phyloP scores from a whole-genome alignment of 1,284 basidiomycete genomes.

The Filobasidium uniguttulatum region DNA sequence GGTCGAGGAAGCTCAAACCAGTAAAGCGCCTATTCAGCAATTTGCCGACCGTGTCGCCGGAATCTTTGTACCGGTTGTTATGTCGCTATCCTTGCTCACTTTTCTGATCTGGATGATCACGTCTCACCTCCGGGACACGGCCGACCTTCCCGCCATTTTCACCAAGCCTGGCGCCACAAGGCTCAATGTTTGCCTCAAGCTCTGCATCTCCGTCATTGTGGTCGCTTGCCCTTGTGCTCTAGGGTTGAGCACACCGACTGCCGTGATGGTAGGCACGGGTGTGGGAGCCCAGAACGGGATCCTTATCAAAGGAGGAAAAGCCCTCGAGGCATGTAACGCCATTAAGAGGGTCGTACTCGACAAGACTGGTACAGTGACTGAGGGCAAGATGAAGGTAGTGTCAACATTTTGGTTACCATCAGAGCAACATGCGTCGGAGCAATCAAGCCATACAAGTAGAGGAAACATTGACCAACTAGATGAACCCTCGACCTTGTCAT shows the following conservation, averaged over 20 bases:
- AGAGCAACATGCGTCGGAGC: neutral
- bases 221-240: constrained; percentile 98
- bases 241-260: constrained; percentile 90
- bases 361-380: constrained; percentile 95
- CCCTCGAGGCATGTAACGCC: constrained; percentile 75
- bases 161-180: constrained; percentile 66
- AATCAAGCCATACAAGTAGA: constrained; percentile 4
- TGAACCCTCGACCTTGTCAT: constrained; percentile 26
- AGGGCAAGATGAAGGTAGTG: constrained; percentile 64
- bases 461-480: constrained; percentile 25
- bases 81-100: constrained; percentile 65
- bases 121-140: constrained; percentile 47
- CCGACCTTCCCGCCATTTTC: constrained; percentile 66
- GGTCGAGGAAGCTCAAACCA: constrained; percentile 95
- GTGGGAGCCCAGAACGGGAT: constrained; percentile 95
- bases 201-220: constrained; percentile 95
- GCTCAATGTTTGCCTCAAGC: constrained; percentile 83
- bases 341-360: constrained; percentile 78
- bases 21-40: constrained; percentile 93
- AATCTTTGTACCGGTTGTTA: constrained; percentile 85
- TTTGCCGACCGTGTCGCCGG: constrained; percentile 93
- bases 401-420: constrained; percentile 59
- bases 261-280: constrained; percentile 98
- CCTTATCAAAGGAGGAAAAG: constrained; percentile 90
- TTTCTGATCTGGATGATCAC: constrained; percentile 76